Conservation (phyloP, 495 filamentous ascomycete species). For the Neurospora sp. region DNA sequence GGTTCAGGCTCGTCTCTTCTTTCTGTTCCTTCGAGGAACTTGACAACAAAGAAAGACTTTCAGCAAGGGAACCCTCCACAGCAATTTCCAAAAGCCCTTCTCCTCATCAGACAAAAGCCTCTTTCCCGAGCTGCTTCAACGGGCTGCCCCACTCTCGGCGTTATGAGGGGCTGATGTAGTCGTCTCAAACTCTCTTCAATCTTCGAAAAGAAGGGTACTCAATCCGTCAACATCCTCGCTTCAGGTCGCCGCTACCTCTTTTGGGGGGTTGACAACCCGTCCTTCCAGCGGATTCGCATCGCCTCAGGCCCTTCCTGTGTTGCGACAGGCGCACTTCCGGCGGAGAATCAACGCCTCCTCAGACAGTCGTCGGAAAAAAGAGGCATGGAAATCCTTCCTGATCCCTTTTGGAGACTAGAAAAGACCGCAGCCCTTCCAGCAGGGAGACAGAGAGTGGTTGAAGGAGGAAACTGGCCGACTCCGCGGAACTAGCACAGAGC, state of each 20-base stretch:
- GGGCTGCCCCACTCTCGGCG: constrained; percentile 17
- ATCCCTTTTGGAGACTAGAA: background rate
- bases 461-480: constrained; percentile 1
- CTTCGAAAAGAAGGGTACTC: background rate
- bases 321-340: constrained; percentile 1
- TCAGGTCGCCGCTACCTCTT: constrained; percentile 6
- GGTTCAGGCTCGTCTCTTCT: constrained; percentile 1
- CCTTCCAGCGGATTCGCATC: constrained; percentile 11
- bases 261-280: background rate
- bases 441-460: background rate
- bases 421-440: background rate
- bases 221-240: constrained; percentile 4
- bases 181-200: constrained; percentile 3
- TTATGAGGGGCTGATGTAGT: constrained; percentile 13
- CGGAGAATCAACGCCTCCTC: constrained; percentile 10
- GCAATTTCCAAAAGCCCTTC: constrained; percentile 1
- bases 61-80: constrained; percentile 5
- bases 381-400: background rate
- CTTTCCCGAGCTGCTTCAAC: constrained; percentile 1
- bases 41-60: background rate
- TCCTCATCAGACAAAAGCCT: background rate
- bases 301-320: constrained; percentile 3
- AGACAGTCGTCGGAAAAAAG: background rate
- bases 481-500: constrained; percentile 1
- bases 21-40: background rate